Conservation (phyloP, 495 filamentous ascomycete species). For the Aspergillus steynii region DNA sequence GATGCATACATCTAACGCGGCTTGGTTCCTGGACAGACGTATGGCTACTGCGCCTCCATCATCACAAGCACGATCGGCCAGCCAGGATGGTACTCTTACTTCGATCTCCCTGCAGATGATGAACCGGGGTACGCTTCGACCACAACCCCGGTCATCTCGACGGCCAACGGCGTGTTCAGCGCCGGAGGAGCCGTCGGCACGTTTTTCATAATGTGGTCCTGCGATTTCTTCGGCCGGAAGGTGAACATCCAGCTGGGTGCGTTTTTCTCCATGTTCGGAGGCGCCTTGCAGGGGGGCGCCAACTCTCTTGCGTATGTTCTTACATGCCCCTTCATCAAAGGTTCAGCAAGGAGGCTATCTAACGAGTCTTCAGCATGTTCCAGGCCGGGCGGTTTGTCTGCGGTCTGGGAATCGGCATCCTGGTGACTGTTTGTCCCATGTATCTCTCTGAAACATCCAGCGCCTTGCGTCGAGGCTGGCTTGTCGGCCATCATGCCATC, state of each 20-base stretch:
- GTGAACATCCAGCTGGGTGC: slow-evolving; percentile 46
- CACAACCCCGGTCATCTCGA: slow-evolving; percentile 48
- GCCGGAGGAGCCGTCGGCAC: slow-evolving; percentile 47
- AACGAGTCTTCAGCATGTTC: slow-evolving; percentile 39
- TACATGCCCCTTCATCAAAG: not conserved
- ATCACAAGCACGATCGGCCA: slow-evolving; percentile 55
- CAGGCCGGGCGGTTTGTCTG: slow-evolving; percentile 48
- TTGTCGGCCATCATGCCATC: slow-evolving; percentile 40
- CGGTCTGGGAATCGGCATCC: slow-evolving; percentile 48
- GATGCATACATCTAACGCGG: slow-evolving; percentile 1
- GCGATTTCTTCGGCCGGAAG: slow-evolving; percentile 45
- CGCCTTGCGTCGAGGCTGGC: slow-evolving; percentile 37
- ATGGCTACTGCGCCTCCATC: slow-evolving; percentile 50
- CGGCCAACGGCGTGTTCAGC: slow-evolving; percentile 50
- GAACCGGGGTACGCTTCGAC: slow-evolving; percentile 45
- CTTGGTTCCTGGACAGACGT: slow-evolving; percentile 29
- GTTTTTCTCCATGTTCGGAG: slow-evolving; percentile 43
- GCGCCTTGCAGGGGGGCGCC: slow-evolving; percentile 45
- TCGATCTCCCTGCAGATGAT: slow-evolving; percentile 39
- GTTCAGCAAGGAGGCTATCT: not conserved
- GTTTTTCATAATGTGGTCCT: slow-evolving; percentile 45
- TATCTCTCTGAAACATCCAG: slow-evolving; percentile 42
- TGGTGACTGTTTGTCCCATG: slow-evolving; percentile 49
- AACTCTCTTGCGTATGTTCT: slow-evolving; percentile 36
- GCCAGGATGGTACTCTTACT: slow-evolving; percentile 50